Base-by-base conservation (phyloP, 139 green algal species). In the Tetraselmis striata region DNA sequence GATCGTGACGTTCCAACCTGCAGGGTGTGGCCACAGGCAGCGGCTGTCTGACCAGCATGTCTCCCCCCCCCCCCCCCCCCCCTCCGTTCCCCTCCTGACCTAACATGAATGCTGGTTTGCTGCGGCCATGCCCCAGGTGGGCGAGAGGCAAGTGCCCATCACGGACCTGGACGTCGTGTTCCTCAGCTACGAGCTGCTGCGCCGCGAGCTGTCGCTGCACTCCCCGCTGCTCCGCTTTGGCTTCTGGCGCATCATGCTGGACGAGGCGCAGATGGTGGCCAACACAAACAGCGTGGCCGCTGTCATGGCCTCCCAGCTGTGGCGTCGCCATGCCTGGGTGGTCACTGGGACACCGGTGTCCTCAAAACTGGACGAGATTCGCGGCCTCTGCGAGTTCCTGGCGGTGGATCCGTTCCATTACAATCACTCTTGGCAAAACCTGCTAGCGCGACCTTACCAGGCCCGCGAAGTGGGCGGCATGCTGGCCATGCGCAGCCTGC, bases 211-310 rank as follows among this genome's bases (percentile, higher is more conserved):
- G 30, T 30, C 23, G 23, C 32, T 74, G 45, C 80, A 83, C 28
- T 88, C 82, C 1, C 59, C 45, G 59, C 80, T 93, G 80, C 77
- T 84, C 25, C 86, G 86, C 23, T 87, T 85, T 77, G 90, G 90
- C 23, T 92, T 92, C 77, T 94, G 90, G 90, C 77, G 87, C 81
- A 83, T 94, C 75, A 30, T 87, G 83, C 87, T 93, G 84, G 90
- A 94, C 30, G 90, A 94, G 85, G 90, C 90, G 0, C 90, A 94
- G 87, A 82, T 92, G 77, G 86, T 94, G 32, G 87, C 90, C n/a
- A 87, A 89, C 82, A 85, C 79, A 78, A 87, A 79, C 80, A 87
- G 75, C 23, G 85, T 90, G 25, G 89, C 89, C 1, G 90, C 89
- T 0, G 27, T 88, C n/a, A 82, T 88, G 77, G 84, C 83, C n/a